Evolutionary conservation across 2,329 filamentous ascomycete species (phyloP).

Genomic region (Aaosphaeria arxii): DNA sequence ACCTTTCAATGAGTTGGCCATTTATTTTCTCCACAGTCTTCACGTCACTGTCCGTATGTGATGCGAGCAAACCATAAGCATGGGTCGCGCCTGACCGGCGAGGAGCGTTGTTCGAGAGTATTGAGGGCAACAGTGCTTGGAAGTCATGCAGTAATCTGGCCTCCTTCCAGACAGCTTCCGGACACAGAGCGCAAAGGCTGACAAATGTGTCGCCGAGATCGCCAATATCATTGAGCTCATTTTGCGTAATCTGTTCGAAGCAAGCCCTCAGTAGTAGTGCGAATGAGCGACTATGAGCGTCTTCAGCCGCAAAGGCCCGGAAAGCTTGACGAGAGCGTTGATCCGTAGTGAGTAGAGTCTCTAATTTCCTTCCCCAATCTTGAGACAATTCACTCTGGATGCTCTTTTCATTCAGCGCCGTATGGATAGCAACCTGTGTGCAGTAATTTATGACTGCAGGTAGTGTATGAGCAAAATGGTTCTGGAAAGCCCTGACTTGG

Average conservation of each 20-base stretch:
- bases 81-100: constrained; percentile 66
- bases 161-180: constrained; percentile 44
- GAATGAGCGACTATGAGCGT: constrained; percentile 35
- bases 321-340: constrained; percentile 61
- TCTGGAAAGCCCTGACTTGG: constrained; percentile 28
- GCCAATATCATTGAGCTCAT: constrained; percentile 39
- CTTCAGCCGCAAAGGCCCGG: constrained; percentile 45
- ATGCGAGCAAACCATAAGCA: constrained; percentile 72
- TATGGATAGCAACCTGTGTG: constrained; percentile 58
- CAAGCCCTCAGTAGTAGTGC: constrained; percentile 43
- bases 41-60: constrained; percentile 52
- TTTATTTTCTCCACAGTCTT: constrained; percentile 44
- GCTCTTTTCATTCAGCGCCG: constrained; percentile 49
- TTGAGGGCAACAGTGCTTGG: constrained; percentile 55
- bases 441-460: constrained; percentile 69
- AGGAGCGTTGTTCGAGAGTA: constrained; percentile 70
- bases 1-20: constrained; percentile 45
- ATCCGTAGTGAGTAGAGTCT: constrained; percentile 69
- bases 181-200: constrained; percentile 53
- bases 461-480: constrained; percentile 52
- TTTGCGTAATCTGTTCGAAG: constrained; percentile 43
- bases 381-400: constrained; percentile 60
- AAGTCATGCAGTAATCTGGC: constrained; percentile 31
- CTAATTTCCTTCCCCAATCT: constrained; percentile 81
- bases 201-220: constrained; percentile 51